Evolutionary conservation across 179 eudicot species (phyloP).

Genomic region (Spinacia oleracea): DNA sequence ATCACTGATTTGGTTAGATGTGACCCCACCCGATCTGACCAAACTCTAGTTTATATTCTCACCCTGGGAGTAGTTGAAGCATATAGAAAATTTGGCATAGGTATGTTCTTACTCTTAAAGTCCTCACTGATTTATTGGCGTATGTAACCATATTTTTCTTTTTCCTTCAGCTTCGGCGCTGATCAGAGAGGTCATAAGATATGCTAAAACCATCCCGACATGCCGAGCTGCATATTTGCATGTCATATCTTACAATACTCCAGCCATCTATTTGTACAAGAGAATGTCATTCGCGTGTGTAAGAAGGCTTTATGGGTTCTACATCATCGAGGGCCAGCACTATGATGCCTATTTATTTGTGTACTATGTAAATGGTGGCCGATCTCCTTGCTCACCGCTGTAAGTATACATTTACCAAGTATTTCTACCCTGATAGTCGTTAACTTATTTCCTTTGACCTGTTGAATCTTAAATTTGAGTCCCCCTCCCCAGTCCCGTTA

Average conservation of each 20-base stretch:
- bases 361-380: slow-evolving; percentile 89
- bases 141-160: slow-evolving; percentile 2
- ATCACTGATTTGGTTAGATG: slow-evolving; percentile 72
- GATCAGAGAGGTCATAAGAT: slow-evolving; percentile 78
- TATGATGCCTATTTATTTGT: slow-evolving; percentile 88
- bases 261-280: slow-evolving; percentile 86
- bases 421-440: slow-evolving; percentile 10
- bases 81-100: slow-evolving; percentile 90
- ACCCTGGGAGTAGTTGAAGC: slow-evolving; percentile 93
- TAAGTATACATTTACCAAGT: slow-evolving; percentile 44
- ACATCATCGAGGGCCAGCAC: slow-evolving; percentile 73
- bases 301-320: slow-evolving; percentile 73
- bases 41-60: slow-evolving; percentile 76
- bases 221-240: slow-evolving; percentile 92
- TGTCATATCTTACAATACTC: slow-evolving; percentile 84
- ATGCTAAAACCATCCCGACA: slow-evolving; percentile 63
- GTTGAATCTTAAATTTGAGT: not conserved
- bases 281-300: slow-evolving; percentile 86
- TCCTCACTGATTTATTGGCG: slow-evolving; percentile 17
- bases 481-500: not conserved
- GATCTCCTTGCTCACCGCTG: slow-evolving; percentile 94
- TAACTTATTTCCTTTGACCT: not conserved
- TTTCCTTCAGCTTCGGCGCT: slow-evolving; percentile 71
- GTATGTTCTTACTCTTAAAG: slow-evolving; percentile 37
- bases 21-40: slow-evolving; percentile 64